Evolutionary conservation across 352 stramenopile genomes (phyloP), one percentile per base, ranked within the genome.

Genomic region (Saprolegnia diclina): DNA sequence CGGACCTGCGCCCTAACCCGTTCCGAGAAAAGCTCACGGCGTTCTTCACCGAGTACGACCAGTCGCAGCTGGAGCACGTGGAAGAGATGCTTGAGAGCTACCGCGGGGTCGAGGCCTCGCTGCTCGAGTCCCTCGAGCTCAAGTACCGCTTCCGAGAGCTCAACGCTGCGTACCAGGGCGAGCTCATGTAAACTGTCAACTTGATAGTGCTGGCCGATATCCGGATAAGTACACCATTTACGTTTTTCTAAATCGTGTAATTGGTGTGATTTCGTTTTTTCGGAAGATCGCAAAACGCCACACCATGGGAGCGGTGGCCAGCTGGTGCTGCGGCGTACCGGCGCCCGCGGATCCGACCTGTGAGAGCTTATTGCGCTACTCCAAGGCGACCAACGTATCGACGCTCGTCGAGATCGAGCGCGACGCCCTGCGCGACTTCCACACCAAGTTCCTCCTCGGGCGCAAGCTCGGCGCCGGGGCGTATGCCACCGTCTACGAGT

Each of bases 401-500:
- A 16, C 57, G 7, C 44, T 66, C 40, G 21, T 66, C 16, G 57
- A 53, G 24, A 48, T 66, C 4, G 57, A 66, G 44, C 57, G 50
- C 40, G 57, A 66, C 18, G 57, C 57, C 37, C 55, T 54, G 40
- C n/a, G 5, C 10, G 50, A 66, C 44, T 66, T 66, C 42, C n/a
- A 32, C 16, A 9, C 37, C 29, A 66, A 21, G 40, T 66, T 55
- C 44, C n/a, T 55, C 5, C 75, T 97, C 21, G 88, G 87, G 13
- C 79, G 85, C 6, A 89, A 94, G 71, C 78, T 97, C 9, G 91
- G 91, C 0, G 88, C 81, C 11, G 91, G 91, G 0, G 86, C 82
- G 11, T 97, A 92, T 75, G 95, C 87, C 35, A 87, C 95, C 11
- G 91, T 97, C 26, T 87, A 95, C 68, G 57, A 66, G 50, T 70